A percentile compares a stretch with the other conserved stretches of the same genome.
Evolutionary conservation across 2,329 filamentous ascomycete species (phyloP).

Genomic region (Lomentospora prolificans): DNA sequence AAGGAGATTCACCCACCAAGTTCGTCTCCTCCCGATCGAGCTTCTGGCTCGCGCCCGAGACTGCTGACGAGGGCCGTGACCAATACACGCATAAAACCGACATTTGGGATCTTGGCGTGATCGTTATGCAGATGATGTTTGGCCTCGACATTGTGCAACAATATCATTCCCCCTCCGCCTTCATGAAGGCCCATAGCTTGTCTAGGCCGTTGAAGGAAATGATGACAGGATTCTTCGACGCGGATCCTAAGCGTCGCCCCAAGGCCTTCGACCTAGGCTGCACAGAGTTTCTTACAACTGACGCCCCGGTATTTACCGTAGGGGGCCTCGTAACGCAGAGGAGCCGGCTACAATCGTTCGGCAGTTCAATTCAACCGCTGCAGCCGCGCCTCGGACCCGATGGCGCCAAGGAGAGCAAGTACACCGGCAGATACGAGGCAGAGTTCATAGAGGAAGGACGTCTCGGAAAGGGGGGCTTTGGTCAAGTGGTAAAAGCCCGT

Average conservation of each 20-base stretch:
- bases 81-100: conserved; percentile 72
- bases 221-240: conserved; percentile 72
- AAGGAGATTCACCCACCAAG: conserved; percentile 34
- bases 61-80: conserved; percentile 50
- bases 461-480: conserved; percentile 88
- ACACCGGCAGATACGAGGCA: conserved; percentile 60
- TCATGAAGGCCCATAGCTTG: conserved; percentile 62
- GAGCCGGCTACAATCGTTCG: conserved; percentile 16
- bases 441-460: conserved; percentile 88
- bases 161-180: conserved; percentile 66
- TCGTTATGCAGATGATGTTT: conserved; percentile 90
- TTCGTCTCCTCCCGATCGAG: conserved; percentile 59
- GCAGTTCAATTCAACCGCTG: conserved; percentile 20
- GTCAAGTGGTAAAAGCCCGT: conserved; percentile 88
- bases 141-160: conserved; percentile 66
- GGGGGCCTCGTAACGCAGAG: background rate
- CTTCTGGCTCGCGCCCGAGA: conserved; percentile 77
- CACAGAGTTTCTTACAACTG: conserved; percentile 56
- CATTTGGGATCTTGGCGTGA: conserved; percentile 87
- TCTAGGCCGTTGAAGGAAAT: conserved; percentile 72
- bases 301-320: conserved; percentile 42
- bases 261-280: conserved; percentile 66
- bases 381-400: conserved; percentile 16
- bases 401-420: background rate
- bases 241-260: conserved; percentile 73